Conservation (phyloP, 352 stramenopile species). For the Saprolegnia diclina region DNA sequence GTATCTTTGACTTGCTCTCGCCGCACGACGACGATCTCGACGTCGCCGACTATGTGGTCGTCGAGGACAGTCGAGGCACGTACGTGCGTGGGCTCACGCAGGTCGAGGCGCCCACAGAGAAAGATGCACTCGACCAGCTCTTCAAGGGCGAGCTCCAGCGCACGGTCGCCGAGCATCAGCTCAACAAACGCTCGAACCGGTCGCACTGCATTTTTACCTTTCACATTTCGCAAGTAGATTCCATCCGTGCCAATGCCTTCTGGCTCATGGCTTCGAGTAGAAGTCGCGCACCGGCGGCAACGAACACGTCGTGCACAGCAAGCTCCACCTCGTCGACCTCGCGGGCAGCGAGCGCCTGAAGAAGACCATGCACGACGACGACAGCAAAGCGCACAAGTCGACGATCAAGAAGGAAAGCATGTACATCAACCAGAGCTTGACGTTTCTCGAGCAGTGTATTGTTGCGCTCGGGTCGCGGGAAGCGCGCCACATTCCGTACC, state of each 20-base stretch:
- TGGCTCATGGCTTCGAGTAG: not conserved
- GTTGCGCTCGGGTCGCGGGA: conserved; percentile 76
- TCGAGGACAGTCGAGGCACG: conserved; percentile 74
- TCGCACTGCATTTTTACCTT: conserved; percentile 93
- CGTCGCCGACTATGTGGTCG: conserved; percentile 67
- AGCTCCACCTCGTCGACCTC: conserved; percentile 93
- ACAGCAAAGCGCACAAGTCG: conserved; percentile 31
- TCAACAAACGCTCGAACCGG: conserved; percentile 92
- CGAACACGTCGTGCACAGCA: conserved; percentile 76
- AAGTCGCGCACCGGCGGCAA: conserved; percentile 67
- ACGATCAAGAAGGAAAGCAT: conserved; percentile 95
- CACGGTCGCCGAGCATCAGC: conserved; percentile 89
- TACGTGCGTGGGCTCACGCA: conserved; percentile 86
- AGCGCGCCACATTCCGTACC: conserved; percentile 85
- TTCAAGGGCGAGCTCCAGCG: conserved; percentile 89
- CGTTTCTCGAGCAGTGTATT: conserved; percentile 94
- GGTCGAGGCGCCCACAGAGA: conserved; percentile 64
- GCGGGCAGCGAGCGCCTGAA: conserved; percentile 92
- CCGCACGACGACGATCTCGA: conserved; percentile 22
- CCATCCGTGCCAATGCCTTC: conserved; percentile 35
- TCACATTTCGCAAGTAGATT: conserved; percentile 76
- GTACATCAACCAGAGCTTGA: conserved; percentile 97
- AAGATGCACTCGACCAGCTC: conserved; percentile 88
- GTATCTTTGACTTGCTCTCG: conserved; percentile 88
- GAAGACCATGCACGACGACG: conserved; percentile 82